These are phyloP conservation scores for Calvatia gigantea DNA, from an alignment of 768 basidiomycete species.

Conservation along the genomic window DNA sequence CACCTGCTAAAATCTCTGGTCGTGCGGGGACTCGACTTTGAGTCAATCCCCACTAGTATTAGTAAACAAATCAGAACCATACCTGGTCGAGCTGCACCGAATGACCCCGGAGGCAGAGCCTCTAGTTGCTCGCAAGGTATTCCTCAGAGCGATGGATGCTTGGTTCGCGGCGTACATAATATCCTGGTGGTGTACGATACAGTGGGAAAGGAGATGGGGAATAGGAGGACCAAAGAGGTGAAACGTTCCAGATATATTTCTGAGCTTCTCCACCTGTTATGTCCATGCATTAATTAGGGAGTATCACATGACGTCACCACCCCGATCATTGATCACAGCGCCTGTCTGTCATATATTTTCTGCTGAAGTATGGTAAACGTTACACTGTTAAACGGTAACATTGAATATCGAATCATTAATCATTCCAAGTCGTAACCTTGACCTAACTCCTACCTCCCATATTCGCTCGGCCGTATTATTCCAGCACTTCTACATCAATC, in stretches of 20 bases:
- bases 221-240: neutral
- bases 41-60: neutral
- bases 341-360: neutral
- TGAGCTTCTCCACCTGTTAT: conserved; percentile 4
- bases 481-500: too few species aligned
- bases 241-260: conserved; percentile 9
- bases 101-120: neutral
- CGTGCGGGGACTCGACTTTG: neutral
- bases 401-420: too few species aligned
- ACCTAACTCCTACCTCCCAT: neutral
- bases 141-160: neutral
- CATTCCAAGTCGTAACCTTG: neutral
- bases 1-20: conserved; percentile 9
- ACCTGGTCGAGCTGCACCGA: conserved; percentile 5
- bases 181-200: neutral
- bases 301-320: conserved; percentile 11
- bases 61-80: neutral
- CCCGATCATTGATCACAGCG: conserved; percentile 1
- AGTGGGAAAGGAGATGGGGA: neutral
- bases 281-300: neutral
- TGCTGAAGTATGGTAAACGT: neutral
- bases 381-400: neutral
- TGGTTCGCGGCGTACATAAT: conserved; percentile 2
- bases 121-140: neutral
- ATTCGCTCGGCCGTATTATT: neutral